Base-by-base conservation (phyloP, 306 rosid species). In the Sindora glabra region DNA sequence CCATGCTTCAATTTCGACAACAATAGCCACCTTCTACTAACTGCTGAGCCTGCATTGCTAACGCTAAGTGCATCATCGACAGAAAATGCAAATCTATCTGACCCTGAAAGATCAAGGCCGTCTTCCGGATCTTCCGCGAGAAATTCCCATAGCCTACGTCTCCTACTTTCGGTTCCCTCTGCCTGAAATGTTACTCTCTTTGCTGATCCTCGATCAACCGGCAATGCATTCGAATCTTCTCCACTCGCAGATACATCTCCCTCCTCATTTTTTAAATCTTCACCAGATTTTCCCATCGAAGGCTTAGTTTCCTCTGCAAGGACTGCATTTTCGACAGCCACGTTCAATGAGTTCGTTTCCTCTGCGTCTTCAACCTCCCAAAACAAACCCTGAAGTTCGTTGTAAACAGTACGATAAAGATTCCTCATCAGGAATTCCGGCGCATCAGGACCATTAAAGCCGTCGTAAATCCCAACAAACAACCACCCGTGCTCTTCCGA, bases 401-500 rank as follows among this genome's bases (percentile, higher is more conserved):
- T 80, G 69, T 80, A 74, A 5, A 89, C 81, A 0, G 96, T 94
- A 14, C 87, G 87, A 49, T 89, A 89, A 21, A 89, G 96, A 75
- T 89, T 79, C 29, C 88, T 84, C 96, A 89, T 89, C 56, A 89
- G 75, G 56, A 89, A 89, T 37, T 89, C 96, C 0, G 96, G 96
- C 56, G 94, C 96, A 34, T 88, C 96, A 0, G 96, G 96, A 40
- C 96, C 96, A 40, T 89, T 89, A 34, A 89, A 89, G 50, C 96
- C 96, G 41, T 89, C 96, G 38, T 89, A 89, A 64, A 89, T 89
- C 54, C 96, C 96, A 8, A 89, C 96, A 57, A 89, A 89, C 73
- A 89, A 60, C 94, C 96, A 89, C 3, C 96, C 94, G 18, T 89
- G 94, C 49, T 89, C 96, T 68, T 85, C 96, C 71, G 96, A 85